Conservation (phyloP, 345 rosid genomes). For the Hirschfeldia incana region DNA sequence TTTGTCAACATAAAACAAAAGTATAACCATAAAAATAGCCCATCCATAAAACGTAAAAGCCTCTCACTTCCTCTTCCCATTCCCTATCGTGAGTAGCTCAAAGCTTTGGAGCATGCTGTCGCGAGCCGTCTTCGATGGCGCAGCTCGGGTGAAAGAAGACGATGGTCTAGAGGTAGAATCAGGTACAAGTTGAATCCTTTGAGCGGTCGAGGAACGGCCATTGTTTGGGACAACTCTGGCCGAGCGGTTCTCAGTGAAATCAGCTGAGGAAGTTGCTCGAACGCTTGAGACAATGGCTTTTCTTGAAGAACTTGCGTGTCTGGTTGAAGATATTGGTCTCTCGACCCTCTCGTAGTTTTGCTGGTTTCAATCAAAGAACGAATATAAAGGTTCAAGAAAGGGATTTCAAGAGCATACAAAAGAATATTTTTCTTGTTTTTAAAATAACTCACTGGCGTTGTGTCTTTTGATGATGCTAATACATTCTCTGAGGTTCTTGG, state of each 20-base stretch:
- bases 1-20: constrained; percentile 16
- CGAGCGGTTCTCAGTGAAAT: constrained; percentile 68
- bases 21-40: constrained; percentile 22
- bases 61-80: constrained; percentile 46
- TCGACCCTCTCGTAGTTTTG: constrained; percentile 59
- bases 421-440: neutral
- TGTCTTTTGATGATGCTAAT: constrained; percentile 57
- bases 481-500: constrained; percentile 61
- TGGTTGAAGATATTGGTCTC: constrained; percentile 60
- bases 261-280: constrained; percentile 78
- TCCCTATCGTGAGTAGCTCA: constrained; percentile 76
- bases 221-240: constrained; percentile 64
- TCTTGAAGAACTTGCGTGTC: constrained; percentile 75
- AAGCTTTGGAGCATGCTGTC: constrained; percentile 71
- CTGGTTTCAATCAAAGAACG: constrained; percentile 41
- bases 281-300: constrained; percentile 63
- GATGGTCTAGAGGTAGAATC: constrained; percentile 53
- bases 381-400: constrained; percentile 30
- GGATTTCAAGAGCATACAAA: neutral
- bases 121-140: constrained; percentile 52
- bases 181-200: constrained; percentile 64
- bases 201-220: constrained; percentile 66
- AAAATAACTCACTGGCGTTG: constrained; percentile 46
- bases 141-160: constrained; percentile 59
- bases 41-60: neutral